These are phyloP conservation scores for Melocanna baccifera DNA, from an alignment of 176 grass and related monocot genomes.

Conservation along the genomic window DNA sequence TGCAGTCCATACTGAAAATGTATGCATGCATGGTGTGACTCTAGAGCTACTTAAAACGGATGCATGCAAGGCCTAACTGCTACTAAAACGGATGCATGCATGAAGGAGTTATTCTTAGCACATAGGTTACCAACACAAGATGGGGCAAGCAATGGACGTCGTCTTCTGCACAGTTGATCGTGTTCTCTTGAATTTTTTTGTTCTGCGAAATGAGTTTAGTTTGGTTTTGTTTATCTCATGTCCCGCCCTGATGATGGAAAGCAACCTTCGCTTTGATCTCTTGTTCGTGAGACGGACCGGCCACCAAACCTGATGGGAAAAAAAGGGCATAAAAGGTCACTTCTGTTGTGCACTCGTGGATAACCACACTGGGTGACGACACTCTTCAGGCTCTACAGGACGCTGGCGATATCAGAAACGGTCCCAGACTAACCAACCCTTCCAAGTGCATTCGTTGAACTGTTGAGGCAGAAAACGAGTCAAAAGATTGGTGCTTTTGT, in stretches of 20 bases:
- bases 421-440: background rate
- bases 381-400: background rate
- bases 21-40: too few relatives aligned
- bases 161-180: background rate
- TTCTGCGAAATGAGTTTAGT: background rate
- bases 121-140: too few relatives aligned
- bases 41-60: too few relatives aligned
- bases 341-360: background rate
- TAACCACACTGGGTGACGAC: conserved; percentile 16
- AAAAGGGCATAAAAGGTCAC: background rate
- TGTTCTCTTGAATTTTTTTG: background rate
- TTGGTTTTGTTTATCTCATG: background rate
- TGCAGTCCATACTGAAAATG: too few relatives aligned
- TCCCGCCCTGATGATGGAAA: background rate
- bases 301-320: conserved; percentile 22
- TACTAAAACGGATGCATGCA: too few relatives aligned
- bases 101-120: too few relatives aligned
- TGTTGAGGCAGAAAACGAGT: background rate
- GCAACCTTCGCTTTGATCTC: background rate
- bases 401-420: background rate
- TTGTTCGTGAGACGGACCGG: conserved; percentile 5
- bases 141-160: background rate
- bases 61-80: too few relatives aligned
- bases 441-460: background rate
- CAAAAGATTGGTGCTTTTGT: background rate